These are phyloP conservation scores for Puccinia brachypodii DNA, from an alignment of 1,284 basidiomycete genomes.

Conservation along the genomic window DNA sequence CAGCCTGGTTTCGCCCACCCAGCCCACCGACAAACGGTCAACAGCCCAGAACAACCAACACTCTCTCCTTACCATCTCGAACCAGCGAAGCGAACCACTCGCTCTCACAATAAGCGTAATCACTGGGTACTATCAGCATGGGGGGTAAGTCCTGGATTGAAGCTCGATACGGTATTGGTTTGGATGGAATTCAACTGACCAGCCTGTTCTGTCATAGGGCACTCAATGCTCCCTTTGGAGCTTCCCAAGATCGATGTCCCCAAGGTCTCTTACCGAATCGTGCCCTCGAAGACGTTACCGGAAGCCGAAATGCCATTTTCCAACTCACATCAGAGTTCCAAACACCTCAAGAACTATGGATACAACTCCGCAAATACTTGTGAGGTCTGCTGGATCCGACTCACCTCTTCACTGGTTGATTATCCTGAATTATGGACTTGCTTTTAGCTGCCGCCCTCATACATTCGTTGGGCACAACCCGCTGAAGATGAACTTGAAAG, in stretches of 20 bases:
- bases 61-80: not conserved
- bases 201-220: not conserved
- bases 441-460: constrained; percentile 47
- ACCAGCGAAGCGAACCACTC: not conserved
- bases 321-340: constrained; percentile 17
- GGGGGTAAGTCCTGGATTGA: constrained; percentile 18
- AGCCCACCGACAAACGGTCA: not conserved
- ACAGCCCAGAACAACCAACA: not conserved
- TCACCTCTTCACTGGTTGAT: constrained; percentile 22
- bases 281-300: not conserved
- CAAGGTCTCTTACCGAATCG: constrained; percentile 42
- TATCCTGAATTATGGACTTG: constrained; percentile 36
- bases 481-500: constrained; percentile 85
- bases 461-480: constrained; percentile 60
- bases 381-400: constrained; percentile 42
- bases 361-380: constrained; percentile 27
- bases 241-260: constrained; percentile 41
- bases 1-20: not conserved
- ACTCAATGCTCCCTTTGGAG: constrained; percentile 42
- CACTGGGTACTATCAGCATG: not conserved
- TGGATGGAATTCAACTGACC: not conserved
- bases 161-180: not conserved
- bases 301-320: not conserved
- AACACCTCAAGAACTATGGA: constrained; percentile 36
- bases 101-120: not conserved